phyloP scores from a whole-genome alignment of 169 alveolate genomes.

The Plasmodium reichenowi region DNA sequence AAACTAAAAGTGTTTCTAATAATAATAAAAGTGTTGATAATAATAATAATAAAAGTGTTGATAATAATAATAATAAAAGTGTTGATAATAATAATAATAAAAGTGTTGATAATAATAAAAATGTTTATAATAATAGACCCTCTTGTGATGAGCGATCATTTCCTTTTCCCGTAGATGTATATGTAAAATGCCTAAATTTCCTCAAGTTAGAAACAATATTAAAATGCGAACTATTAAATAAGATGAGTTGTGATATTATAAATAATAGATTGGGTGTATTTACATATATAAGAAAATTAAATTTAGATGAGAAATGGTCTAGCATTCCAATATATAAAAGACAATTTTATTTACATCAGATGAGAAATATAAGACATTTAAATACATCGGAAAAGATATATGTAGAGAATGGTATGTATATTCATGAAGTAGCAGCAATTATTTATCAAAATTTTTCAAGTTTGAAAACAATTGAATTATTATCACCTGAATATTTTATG shows the following conservation, averaged over 20 bases:
- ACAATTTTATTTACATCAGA: constrained; percentile 70
- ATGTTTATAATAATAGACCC: background rate
- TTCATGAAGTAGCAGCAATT: constrained; percentile 76
- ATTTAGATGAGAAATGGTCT: constrained; percentile 69
- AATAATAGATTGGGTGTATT: constrained; percentile 58
- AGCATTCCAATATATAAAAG: constrained; percentile 67
- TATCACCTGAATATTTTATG: constrained; percentile 73
- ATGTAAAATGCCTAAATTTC: constrained; percentile 56
- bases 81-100: background rate
- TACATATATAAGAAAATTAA: constrained; percentile 37
- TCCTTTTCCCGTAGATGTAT: constrained; percentile 49
- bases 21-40: background rate
- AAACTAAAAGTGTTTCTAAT: too few relatives aligned
- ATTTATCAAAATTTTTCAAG: constrained; percentile 68
- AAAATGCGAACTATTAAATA: constrained; percentile 50
- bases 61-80: background rate
- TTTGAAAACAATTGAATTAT: constrained; percentile 68
- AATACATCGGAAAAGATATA: constrained; percentile 68
- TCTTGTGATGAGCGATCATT: background rate
- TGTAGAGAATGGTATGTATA: constrained; percentile 63
- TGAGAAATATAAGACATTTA: constrained; percentile 63
- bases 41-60: background rate
- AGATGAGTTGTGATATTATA: constrained; percentile 39
- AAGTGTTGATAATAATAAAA: background rate
- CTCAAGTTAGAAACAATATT: constrained; percentile 40